Conservation (phyloP, 331 rosid species). For the Arachis monticola region DNA sequence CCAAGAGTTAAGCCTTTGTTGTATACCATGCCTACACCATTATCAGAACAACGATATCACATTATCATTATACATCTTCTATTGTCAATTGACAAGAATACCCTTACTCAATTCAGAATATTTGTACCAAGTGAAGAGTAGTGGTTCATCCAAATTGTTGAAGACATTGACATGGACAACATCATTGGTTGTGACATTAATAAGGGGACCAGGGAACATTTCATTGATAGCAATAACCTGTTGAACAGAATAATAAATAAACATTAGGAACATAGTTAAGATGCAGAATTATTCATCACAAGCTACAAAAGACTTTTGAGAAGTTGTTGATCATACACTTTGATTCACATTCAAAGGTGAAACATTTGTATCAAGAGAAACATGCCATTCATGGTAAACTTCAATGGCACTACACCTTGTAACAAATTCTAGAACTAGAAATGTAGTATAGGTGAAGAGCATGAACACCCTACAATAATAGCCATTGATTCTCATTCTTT, state of each 20-base stretch:
- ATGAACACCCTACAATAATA: background rate
- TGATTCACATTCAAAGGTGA: slow-evolving; percentile 50
- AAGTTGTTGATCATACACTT: slow-evolving; percentile 42
- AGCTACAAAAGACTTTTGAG: background rate
- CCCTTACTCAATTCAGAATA: too few species aligned
- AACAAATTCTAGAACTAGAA: slow-evolving; percentile 33
- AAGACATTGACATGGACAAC: slow-evolving; percentile 56
- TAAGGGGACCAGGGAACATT: slow-evolving; percentile 59
- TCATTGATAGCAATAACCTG: slow-evolving; percentile 63
- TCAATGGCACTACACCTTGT: slow-evolving; percentile 44
- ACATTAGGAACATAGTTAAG: background rate
- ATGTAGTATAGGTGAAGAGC: slow-evolving; percentile 3
- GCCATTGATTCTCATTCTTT: slow-evolving; percentile 37
- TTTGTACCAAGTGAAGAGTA: slow-evolving; percentile 55
- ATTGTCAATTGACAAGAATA: too few species aligned
- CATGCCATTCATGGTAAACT: slow-evolving; percentile 54
- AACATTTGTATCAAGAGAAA: slow-evolving; percentile 42
- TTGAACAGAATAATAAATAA: background rate
- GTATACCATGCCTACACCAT: slow-evolving; percentile 70
- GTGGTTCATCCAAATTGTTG: slow-evolving; percentile 60
- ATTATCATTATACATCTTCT: background rate
- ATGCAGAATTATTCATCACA: background rate
- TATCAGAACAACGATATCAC: background rate
- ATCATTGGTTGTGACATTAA: slow-evolving; percentile 63
- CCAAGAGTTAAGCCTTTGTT: slow-evolving; percentile 77